Base-by-base conservation (phyloP, 352 stramenopile genomes). In the Blastocystis sp. region DNA sequence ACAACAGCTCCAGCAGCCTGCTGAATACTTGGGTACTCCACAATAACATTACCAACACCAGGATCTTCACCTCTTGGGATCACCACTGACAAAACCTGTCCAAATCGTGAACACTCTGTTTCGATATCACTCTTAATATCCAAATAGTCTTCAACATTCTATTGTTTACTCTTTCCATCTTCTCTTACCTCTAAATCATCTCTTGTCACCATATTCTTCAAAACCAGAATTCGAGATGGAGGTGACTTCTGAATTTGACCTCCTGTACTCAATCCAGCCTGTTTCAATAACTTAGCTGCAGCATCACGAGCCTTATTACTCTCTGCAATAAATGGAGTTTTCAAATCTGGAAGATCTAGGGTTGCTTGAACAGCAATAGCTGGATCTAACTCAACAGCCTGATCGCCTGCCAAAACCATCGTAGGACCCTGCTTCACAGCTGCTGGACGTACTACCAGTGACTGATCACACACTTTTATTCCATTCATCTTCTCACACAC, bases 391-490 rank as follows among this genome's bases (percentile, higher is more conserved):
- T 83, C 29, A 3, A 83, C 71, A 21, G n/a, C 51, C 27, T 83
- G 42, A 21, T 83, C 71, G 16, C 71, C 71, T 19, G 29, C 21
- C 27, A 83, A 6, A 16, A 83, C 51, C 27, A 66, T 35, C 21
- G 51, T 83, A 24, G 46, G 32, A 16, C 19, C n/a, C 71, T 67
- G 46, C 24, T 83, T 83, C 49, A 83, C 71, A 6, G 49, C 39
- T 6, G 51, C 71, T 11, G 71, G 71, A 32, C 71, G 49, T 1
- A 94, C 54, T 9, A 75, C 61, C 59, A 91, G 88, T 80, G 92
- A 93, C 89, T 91, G 90, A 90, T 94, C 90, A 91, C 93, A 93
- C 27, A 90, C 89, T 54, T 92, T 91, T 63, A 94, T 92, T 29
- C 91, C 92, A 12, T 90, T 90, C 35, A 91, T 90, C 90, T 93